These are phyloP conservation scores for Dothistroma pini DNA, from an alignment of 2,329 filamentous ascomycete species.

Conservation along the genomic window DNA sequence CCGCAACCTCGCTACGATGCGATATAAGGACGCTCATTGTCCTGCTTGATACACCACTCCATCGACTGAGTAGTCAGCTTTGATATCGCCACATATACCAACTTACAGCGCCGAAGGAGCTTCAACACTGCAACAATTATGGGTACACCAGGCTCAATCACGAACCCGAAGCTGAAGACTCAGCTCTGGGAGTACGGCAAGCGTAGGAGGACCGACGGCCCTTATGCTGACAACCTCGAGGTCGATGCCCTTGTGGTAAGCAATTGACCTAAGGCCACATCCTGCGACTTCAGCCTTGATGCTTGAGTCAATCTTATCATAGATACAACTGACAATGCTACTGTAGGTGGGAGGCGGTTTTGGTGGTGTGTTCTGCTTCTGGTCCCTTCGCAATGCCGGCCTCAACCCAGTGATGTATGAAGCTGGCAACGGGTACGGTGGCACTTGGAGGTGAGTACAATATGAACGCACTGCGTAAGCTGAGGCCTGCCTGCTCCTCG, in stretches of 20 bases:
- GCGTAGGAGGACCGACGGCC: constrained; percentile 16
- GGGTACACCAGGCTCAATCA: neutral
- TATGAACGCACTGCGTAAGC: no score
- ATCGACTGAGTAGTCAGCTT: neutral
- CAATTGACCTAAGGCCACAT: neutral
- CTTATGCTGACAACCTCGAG: constrained; percentile 29
- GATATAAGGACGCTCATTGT: neutral
- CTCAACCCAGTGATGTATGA: constrained; percentile 36
- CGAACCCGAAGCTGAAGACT: constrained; percentile 4
- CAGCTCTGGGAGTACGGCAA: constrained; percentile 19
- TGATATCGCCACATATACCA: neutral
- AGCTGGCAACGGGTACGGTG: constrained; percentile 37
- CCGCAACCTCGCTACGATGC: neutral
- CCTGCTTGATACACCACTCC: neutral
- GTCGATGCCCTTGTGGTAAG: constrained; percentile 20
- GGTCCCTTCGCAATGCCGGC: constrained; percentile 33
- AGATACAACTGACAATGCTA: neutral
- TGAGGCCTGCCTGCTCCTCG: no score
- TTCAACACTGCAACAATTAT: neutral
- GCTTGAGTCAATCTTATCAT: neutral
- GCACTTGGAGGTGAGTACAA: constrained; percentile 13
- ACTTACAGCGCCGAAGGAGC: neutral
- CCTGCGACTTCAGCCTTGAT: neutral
- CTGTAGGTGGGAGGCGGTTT: constrained; percentile 41
- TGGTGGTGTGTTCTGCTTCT: constrained; percentile 42